phyloP scores from a whole-genome alignment of 2,329 filamentous ascomycete species.

The Apiospora hydei region DNA sequence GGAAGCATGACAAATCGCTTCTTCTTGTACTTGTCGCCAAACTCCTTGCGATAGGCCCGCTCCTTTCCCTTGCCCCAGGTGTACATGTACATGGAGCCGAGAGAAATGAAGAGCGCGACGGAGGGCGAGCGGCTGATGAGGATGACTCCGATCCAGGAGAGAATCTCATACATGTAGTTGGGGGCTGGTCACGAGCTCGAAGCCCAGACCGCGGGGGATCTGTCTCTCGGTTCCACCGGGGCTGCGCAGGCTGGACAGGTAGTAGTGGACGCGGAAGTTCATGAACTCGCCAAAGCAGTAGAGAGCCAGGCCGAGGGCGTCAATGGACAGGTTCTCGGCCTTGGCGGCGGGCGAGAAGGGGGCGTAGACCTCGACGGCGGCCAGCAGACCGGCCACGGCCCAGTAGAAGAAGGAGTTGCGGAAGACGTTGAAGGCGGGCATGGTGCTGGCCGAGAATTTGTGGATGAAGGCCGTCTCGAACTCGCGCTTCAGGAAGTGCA shows the following conservation, averaged over 20 bases:
- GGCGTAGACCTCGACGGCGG: conserved; percentile 85
- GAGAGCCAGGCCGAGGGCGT: conserved; percentile 73
- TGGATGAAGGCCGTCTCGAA: conserved; percentile 93
- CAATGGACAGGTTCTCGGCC: conserved; percentile 55
- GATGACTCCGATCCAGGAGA: conserved; percentile 86
- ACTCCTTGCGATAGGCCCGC: conserved; percentile 85
- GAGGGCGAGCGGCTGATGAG: conserved; percentile 81
- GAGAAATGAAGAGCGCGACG: conserved; percentile 76
- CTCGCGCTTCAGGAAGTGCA: conserved; percentile 96
- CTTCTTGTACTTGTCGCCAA: conserved; percentile 93
- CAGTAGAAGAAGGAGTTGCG: conserved; percentile 97
- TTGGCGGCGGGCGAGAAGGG: conserved; percentile 73
- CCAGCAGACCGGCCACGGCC: conserved; percentile 79
- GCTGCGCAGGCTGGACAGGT: conserved; percentile 78
- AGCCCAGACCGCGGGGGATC: conserved; percentile 86
- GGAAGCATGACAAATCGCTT: conserved; percentile 88
- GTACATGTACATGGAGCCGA: conserved; percentile 82
- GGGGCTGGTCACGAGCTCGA: conserved; percentile 91
- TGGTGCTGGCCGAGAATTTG: conserved; percentile 92
- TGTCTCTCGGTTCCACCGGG: conserved; percentile 84
- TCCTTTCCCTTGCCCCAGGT: conserved; percentile 93
- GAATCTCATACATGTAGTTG: conserved; percentile 93
- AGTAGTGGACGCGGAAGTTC: conserved; percentile 82
- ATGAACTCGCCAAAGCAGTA: conserved; percentile 80
- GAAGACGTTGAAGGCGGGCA: conserved; percentile 90